A percentile compares a stretch with the other conserved stretches of the same genome.
phyloP scores from a whole-genome alignment of 2,329 filamentous ascomycete species.

The Cladosporium sp. region DNA sequence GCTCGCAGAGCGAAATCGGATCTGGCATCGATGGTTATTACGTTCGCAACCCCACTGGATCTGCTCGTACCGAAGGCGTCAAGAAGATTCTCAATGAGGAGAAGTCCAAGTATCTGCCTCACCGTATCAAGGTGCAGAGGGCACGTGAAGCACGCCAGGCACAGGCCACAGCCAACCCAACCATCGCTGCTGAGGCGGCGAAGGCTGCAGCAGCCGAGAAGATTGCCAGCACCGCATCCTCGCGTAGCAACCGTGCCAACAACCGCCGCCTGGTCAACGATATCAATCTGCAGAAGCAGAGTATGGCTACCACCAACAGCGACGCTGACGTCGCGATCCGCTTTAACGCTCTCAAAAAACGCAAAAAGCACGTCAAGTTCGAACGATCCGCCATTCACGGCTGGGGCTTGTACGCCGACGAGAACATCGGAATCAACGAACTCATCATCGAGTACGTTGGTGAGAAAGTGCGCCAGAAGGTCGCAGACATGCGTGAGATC shows the following conservation, averaged over 20 bases:
- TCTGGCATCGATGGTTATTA: slow-evolving; percentile 65
- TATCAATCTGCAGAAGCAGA: slow-evolving; percentile 89
- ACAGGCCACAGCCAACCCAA: slow-evolving; percentile 60
- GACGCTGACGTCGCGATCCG: slow-evolving; percentile 84
- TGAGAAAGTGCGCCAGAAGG: slow-evolving; percentile 93
- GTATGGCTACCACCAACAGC: slow-evolving; percentile 57
- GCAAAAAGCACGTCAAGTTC: slow-evolving; percentile 98
- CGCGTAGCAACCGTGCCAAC: slow-evolving; percentile 88
- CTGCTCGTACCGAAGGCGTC: slow-evolving; percentile 84
- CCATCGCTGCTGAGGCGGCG: slow-evolving; percentile 61
- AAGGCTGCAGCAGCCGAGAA: slow-evolving; percentile 69
- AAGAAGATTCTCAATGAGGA: slow-evolving; percentile 96
- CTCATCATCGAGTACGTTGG: slow-evolving; percentile 99
- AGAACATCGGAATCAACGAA: slow-evolving; percentile 94
- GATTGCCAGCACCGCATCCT: slow-evolving; percentile 79
- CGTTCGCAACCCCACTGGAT: slow-evolving; percentile 78
- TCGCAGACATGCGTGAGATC: slow-evolving; percentile 91
- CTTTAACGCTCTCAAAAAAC: slow-evolving; percentile 99
- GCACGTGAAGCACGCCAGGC: slow-evolving; percentile 87
- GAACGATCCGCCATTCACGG: slow-evolving; percentile 97
- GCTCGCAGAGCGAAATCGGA: slow-evolving; percentile 50
- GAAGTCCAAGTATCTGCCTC: slow-evolving; percentile 95
- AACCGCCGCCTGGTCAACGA: slow-evolving; percentile 93
- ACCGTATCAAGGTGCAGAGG: slow-evolving; percentile 93
- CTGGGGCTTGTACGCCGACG: slow-evolving; percentile 96